These are phyloP conservation scores for Umbelopsis sp. DNA, from an alignment of 192 early-diverging fungal species.

Conservation along the genomic window DNA sequence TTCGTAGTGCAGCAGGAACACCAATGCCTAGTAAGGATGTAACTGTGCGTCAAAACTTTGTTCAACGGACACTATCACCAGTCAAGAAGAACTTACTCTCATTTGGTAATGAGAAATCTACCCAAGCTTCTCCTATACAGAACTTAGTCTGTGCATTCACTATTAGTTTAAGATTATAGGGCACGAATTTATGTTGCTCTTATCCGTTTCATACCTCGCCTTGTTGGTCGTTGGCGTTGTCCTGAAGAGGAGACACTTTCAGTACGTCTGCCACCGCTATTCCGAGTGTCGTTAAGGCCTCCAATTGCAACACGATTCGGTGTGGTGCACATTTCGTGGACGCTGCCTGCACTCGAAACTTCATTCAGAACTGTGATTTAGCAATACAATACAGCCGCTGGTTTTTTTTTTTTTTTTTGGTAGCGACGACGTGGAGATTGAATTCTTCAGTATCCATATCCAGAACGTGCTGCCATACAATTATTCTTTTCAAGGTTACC, in stretches of 20 bases:
- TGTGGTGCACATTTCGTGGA: not conserved
- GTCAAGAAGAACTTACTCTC: not conserved
- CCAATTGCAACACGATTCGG: slow-evolving; percentile 17
- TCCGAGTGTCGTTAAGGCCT: slow-evolving; percentile 1
- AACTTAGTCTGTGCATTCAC: not conserved
- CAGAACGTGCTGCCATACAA: too few relatives aligned
- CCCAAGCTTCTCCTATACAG: slow-evolving; percentile 3
- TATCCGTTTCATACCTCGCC: not conserved
- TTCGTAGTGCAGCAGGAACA: not conserved
- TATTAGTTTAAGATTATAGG: not conserved
- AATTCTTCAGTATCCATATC: too few relatives aligned
- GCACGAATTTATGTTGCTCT: not conserved
- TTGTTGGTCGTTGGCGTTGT: not conserved
- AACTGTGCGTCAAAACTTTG: not conserved
- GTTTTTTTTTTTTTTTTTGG: too few relatives aligned
- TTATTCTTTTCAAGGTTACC: too few relatives aligned
- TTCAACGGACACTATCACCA: not conserved
- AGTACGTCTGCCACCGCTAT: slow-evolving; percentile 23
- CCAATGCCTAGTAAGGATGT: not conserved
- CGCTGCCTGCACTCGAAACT: slow-evolving; percentile 19
- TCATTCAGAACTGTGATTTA: not conserved
- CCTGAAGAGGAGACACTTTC: not conserved
- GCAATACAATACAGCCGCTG: too few relatives aligned
- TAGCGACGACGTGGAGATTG: too few relatives aligned
- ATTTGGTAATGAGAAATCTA: not conserved